Percentiles rank a stretch among this genome's conserved stretches.
phyloP scores from a whole-genome alignment of 306 rosid species.

The Echinosophora koreensis region DNA sequence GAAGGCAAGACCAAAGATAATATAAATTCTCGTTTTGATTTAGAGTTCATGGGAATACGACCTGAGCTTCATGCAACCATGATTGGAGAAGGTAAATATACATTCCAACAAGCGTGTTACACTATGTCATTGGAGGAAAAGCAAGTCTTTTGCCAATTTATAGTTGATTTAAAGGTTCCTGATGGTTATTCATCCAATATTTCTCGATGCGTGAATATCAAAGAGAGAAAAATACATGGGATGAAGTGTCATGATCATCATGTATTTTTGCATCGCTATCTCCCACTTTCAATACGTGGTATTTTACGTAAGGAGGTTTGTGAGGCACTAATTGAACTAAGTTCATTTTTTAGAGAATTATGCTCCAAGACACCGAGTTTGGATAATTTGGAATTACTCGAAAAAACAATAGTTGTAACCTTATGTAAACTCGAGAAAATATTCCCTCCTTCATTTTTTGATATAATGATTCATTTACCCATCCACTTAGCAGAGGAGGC shows the following conservation, averaged over 20 bases:
- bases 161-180: not conserved
- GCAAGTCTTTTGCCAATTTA: not conserved
- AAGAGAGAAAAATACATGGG: not conserved
- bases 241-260: conserved; percentile 7
- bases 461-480: not conserved
- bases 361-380: not conserved
- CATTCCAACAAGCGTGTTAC: not conserved
- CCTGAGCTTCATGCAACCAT: no score
- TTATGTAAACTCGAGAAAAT: no score
- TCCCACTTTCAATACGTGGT: not conserved
- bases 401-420: no score
- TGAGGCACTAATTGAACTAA: not conserved
- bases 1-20: no score
- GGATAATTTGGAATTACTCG: no score
- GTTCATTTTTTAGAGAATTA: not conserved
- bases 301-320: not conserved
- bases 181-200: not conserved
- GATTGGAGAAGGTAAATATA: no score
- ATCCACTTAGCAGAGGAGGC: not conserved
- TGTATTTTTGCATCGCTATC: not conserved
- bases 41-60: no score
- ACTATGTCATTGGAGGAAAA: not conserved
- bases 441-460: not conserved
- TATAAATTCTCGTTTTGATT: no score
- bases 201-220: not conserved